Conservation (phyloP, 164 flowering plant species). For the Nelumbo lutea region DNA sequence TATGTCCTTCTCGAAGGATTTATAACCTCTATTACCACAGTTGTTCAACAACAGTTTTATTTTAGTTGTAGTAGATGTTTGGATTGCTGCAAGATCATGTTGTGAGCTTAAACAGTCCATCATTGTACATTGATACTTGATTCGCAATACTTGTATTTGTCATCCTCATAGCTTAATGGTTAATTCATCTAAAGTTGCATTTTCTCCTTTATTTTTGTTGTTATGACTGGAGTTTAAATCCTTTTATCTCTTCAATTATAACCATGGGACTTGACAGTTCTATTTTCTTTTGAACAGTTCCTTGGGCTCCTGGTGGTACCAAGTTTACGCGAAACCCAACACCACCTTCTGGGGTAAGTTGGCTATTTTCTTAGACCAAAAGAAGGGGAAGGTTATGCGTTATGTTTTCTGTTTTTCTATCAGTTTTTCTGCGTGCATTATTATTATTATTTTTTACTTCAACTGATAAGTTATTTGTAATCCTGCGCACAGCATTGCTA, state of each 20-base stretch:
- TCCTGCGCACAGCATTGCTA: no score
- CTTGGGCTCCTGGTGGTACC: slow-evolving; percentile 98
- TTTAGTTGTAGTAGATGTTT: no score
- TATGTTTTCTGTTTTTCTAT: no score
- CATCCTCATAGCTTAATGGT: neutral
- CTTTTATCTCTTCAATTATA: neutral
- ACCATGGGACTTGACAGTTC: neutral
- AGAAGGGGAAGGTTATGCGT: no score
- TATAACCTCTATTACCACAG: no score
- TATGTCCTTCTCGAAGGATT: no score
- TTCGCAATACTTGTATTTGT: neutral
- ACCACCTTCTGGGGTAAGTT: slow-evolving; percentile 83
- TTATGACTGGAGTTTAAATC: neutral
- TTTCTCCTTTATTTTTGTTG: neutral
- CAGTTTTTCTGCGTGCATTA: no score
- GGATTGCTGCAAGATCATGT: neutral
- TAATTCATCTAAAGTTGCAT: neutral
- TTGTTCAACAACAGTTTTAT: no score
- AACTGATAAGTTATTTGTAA: no score
- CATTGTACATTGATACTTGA: neutral
- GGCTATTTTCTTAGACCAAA: no score
- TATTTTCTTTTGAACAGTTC: slow-evolving; percentile 52
- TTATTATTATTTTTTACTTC: no score
- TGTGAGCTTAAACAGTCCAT: neutral
- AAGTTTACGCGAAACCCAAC: slow-evolving; percentile 80